A percentile compares a stretch with the other conserved stretches of the same genome.
These are phyloP conservation scores for Backusella tarrabulga DNA, from an alignment of 192 early-diverging fungal genomes.

Conservation along the genomic window DNA sequence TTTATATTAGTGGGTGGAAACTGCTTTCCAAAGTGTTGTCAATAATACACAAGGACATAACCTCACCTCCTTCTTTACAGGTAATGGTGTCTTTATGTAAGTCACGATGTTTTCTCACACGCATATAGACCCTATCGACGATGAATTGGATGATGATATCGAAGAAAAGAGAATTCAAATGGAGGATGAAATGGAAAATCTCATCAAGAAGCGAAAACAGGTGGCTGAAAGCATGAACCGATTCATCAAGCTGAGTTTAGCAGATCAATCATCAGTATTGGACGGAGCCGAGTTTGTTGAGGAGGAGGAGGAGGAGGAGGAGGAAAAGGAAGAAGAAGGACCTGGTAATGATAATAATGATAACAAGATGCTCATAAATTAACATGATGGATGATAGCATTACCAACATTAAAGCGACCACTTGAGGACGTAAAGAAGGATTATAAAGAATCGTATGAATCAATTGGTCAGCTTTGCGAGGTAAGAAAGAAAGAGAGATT, in stretches of 20 bases:
- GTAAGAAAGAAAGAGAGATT: not conserved
- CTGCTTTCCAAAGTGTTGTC: constrained; percentile 35
- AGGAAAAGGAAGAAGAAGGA: not conserved
- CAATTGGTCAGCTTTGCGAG: not conserved
- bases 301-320: not conserved
- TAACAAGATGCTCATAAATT: not conserved
- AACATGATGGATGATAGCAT: not conserved
- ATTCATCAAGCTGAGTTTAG: not conserved
- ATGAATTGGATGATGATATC: not conserved
- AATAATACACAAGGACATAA: constrained; percentile 30
- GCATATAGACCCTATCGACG: not conserved
- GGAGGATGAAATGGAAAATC: not conserved
- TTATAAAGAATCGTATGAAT: not conserved
- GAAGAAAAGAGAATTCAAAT: not conserved
- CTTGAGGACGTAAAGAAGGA: not conserved
- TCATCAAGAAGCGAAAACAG: not conserved
- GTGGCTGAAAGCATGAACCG: not conserved
- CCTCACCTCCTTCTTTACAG: not conserved
- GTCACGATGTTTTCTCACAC: not conserved
- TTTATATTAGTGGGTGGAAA: constrained; percentile 33
- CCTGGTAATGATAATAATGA: not conserved
- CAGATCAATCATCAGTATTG: not conserved
- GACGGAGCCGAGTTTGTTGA: not conserved
- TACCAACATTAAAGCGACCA: not conserved
- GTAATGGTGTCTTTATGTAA: not conserved